Evolutionary conservation across 495 filamentous ascomycete genomes (phyloP).

Genomic region (Daldinia concentrica): DNA sequence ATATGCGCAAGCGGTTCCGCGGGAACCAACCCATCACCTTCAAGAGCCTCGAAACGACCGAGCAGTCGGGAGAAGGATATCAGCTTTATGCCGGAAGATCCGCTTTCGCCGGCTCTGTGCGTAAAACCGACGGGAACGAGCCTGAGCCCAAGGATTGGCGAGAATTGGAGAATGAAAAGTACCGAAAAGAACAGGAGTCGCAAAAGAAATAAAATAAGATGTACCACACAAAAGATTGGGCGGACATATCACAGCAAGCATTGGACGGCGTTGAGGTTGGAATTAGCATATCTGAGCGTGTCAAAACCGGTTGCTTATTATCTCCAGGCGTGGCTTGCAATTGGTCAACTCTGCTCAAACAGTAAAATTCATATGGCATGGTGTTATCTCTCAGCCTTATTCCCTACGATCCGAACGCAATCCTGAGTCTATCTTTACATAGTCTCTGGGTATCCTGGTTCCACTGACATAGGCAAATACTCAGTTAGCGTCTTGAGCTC

Average conservation of each 20-base stretch:
- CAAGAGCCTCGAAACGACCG: conserved; percentile 66
- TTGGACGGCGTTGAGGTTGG: conserved; percentile 36
- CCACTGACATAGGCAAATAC: not conserved
- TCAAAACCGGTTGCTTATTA: conserved; percentile 5
- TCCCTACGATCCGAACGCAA: not conserved
- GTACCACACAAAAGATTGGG: not conserved
- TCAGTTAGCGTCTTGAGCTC: not conserved
- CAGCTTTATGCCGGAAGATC: conserved; percentile 85
- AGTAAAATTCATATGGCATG: not conserved
- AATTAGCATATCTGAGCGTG: conserved; percentile 17
- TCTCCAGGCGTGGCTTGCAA: conserved; percentile 1
- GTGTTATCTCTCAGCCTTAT: not conserved
- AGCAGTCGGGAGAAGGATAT: conserved; percentile 60
- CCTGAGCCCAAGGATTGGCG: conserved; percentile 63
- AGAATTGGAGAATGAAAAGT: conserved; percentile 65
- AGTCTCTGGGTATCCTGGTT: not conserved
- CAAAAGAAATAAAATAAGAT: conserved; percentile 26
- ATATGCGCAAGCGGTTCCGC: conserved; percentile 98
- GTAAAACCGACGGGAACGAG: conserved; percentile 61
- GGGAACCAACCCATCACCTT: conserved; percentile 89
- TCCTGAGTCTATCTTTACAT: not conserved
- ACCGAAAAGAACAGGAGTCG: conserved; percentile 49
- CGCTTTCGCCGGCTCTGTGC: conserved; percentile 67
- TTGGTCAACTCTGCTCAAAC: conserved; percentile 18
- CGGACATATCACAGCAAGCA: conserved; percentile 28